Evolutionary conservation across 2,329 filamentous ascomycete species (phyloP).

Genomic region (Cytospora mali): DNA sequence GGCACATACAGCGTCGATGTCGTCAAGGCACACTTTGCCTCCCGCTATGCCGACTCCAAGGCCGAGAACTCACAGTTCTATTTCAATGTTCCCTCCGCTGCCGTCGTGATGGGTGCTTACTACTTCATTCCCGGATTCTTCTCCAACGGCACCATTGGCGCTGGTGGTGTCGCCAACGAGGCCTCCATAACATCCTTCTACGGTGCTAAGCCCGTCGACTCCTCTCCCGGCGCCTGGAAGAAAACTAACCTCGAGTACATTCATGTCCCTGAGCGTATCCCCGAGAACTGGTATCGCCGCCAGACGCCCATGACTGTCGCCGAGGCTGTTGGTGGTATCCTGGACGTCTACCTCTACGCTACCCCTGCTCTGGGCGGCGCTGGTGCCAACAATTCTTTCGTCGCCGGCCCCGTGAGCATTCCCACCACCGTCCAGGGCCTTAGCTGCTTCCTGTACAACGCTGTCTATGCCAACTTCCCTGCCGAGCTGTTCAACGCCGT

Average conservation of each 20-base stretch:
- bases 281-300: slow-evolving; percentile 29
- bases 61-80: slow-evolving; percentile 29
- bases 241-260: slow-evolving; percentile 25
- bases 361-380: slow-evolving; percentile 24
- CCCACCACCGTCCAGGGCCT: slow-evolving; percentile 27
- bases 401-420: slow-evolving; percentile 22
- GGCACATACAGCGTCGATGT: slow-evolving; percentile 28
- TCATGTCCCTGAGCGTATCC: slow-evolving; percentile 27
- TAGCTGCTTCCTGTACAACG: slow-evolving; percentile 29
- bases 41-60: slow-evolving; percentile 26
- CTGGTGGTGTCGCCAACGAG: slow-evolving; percentile 29
- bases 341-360: slow-evolving; percentile 28
- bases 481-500: slow-evolving; percentile 24
- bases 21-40: slow-evolving; percentile 28
- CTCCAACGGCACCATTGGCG: slow-evolving; percentile 28
- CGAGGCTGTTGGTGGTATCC: slow-evolving; percentile 25
- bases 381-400: slow-evolving; percentile 25
- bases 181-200: slow-evolving; percentile 30
- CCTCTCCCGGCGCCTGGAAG: slow-evolving; percentile 18
- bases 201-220: slow-evolving; percentile 26
- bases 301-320: slow-evolving; percentile 26
- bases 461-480: slow-evolving; percentile 28
- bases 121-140: slow-evolving; percentile 30
- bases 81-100: slow-evolving; percentile 28
- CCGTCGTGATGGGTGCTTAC: slow-evolving; percentile 28